These are phyloP conservation scores for Eucalyptus curtisii DNA, from an alignment of 345 rosid genomes.

Conservation along the genomic window DNA sequence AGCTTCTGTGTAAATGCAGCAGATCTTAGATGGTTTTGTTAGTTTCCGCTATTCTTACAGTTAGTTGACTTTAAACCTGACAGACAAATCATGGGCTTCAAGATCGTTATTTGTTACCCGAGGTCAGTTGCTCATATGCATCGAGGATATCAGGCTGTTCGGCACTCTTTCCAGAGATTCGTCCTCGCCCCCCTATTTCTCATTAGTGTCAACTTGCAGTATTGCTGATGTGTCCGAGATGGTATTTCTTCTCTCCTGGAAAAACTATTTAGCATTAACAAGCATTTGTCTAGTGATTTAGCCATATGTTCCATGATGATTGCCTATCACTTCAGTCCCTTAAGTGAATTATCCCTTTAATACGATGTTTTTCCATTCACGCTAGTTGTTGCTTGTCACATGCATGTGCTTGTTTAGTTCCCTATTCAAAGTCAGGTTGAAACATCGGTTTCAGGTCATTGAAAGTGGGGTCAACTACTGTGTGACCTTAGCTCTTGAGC, in stretches of 20 bases:
- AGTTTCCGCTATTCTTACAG: neutral
- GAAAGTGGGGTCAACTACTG: slow-evolving; percentile 21
- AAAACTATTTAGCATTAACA: neutral
- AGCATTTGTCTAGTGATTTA: neutral
- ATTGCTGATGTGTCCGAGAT: slow-evolving; percentile 41
- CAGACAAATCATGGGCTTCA: slow-evolving; percentile 59
- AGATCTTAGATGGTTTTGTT: neutral
- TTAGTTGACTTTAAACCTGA: slow-evolving; percentile 1
- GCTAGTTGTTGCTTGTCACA: neutral
- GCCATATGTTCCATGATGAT: neutral
- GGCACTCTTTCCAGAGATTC: slow-evolving; percentile 21
- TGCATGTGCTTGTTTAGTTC: neutral
- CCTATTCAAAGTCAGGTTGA: neutral
- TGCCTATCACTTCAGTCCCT: neutral
- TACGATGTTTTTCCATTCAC: neutral
- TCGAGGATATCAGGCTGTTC: slow-evolving; percentile 68
- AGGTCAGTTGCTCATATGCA: slow-evolving; percentile 52
- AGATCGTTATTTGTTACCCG: slow-evolving; percentile 69
- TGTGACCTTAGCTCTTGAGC: slow-evolving; percentile 28
- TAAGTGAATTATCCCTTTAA: neutral
- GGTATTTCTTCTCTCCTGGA: slow-evolving; percentile 22
- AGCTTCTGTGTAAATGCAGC: neutral
- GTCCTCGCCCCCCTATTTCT: slow-evolving; percentile 46
- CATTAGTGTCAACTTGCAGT: slow-evolving; percentile 46
- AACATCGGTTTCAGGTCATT: slow-evolving; percentile 30